phyloP scores from a whole-genome alignment of 1,284 basidiomycete species.

The Coniferiporia weirii region DNA sequence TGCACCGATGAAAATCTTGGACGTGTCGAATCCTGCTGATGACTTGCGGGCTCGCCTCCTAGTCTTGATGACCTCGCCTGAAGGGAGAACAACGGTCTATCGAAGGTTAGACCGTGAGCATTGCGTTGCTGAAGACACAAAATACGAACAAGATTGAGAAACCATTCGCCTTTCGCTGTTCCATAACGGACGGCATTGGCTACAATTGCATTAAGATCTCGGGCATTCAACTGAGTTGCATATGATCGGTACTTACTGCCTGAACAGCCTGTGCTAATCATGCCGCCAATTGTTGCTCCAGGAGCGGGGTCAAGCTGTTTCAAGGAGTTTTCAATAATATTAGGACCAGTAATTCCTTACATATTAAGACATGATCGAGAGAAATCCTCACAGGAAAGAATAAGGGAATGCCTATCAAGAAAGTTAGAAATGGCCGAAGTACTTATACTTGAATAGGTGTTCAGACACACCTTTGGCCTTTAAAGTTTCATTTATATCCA shows the following conservation, averaged over 20 bases:
- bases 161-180: constrained; percentile 82
- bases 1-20: constrained; percentile 90
- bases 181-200: constrained; percentile 90
- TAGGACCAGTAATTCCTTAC: neutral
- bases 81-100: constrained; percentile 85
- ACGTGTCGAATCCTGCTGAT: constrained; percentile 86
- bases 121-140: constrained; percentile 1
- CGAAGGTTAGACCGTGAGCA: neutral
- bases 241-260: constrained; percentile 47
- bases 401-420: constrained; percentile 52
- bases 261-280: constrained; percentile 82
- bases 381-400: constrained; percentile 76
- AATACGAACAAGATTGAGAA: constrained; percentile 64
- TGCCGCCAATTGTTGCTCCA: constrained; percentile 85
- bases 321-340: neutral
- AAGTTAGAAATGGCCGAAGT: neutral
- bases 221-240: neutral
- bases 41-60: constrained; percentile 83
- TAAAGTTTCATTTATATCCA: constrained; percentile 78
- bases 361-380: neutral
- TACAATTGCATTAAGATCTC: constrained; percentile 22
- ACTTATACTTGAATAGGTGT: neutral
- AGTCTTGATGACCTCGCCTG: constrained; percentile 92
- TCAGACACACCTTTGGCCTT: constrained; percentile 47
- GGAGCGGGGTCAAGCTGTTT: constrained; percentile 71